These are phyloP conservation scores for Penicillium herquei DNA, from an alignment of 495 filamentous ascomycete genomes.

Conservation along the genomic window DNA sequence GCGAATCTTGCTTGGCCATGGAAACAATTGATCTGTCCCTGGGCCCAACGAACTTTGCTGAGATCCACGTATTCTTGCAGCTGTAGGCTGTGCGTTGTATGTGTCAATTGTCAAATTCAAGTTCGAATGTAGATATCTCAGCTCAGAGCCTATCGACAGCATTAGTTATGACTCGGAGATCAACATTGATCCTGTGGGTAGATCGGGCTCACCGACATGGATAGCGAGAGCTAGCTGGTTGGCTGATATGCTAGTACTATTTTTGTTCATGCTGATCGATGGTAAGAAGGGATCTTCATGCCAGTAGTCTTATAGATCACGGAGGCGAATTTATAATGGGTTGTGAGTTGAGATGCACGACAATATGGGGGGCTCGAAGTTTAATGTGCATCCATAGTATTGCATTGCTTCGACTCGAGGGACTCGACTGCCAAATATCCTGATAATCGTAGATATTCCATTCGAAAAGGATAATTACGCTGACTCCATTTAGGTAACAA, in stretches of 20 bases:
- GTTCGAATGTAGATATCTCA: neutral
- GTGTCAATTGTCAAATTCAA: neutral
- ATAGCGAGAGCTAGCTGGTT: neutral
- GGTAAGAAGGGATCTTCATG: neutral
- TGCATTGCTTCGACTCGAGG: too few relatives aligned
- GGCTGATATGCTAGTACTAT: too few relatives aligned
- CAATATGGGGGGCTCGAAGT: too few relatives aligned
- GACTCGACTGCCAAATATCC: too few relatives aligned
- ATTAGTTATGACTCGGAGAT: conserved; percentile 5
- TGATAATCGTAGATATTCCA: too few relatives aligned
- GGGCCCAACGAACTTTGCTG: neutral
- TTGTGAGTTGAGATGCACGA: too few relatives aligned
- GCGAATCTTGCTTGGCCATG: neutral
- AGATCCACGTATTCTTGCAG: neutral
- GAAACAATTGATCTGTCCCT: neutral
- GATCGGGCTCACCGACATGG: neutral
- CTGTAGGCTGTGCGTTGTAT: neutral
- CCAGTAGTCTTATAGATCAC: too few relatives aligned
- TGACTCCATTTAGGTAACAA: too few relatives aligned
- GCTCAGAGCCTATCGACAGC: conserved; percentile 2
- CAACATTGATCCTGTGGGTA: neutral
- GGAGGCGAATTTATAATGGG: too few relatives aligned
- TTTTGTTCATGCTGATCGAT: neutral
- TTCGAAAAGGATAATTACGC: too few relatives aligned
- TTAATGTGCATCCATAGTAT: too few relatives aligned